Evolutionary conservation across 2,329 filamentous ascomycete genomes (phyloP).

Genomic region (Ophiocordyceps sinensis): DNA sequence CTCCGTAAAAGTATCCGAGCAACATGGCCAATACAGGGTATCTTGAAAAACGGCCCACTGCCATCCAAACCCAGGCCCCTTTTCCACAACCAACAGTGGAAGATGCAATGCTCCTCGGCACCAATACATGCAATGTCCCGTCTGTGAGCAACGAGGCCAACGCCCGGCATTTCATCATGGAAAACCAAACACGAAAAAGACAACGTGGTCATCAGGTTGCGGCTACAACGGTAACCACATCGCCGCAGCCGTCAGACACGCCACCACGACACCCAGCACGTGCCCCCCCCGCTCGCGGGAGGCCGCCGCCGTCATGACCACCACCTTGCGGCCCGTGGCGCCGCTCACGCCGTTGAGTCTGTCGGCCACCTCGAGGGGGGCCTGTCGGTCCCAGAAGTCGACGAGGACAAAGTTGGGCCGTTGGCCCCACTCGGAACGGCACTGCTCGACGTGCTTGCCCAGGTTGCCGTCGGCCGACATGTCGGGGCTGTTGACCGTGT

Average conservation of each 20-base stretch:
- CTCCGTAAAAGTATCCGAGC: no score
- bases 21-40: no score
- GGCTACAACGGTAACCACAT: no score
- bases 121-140: no score
- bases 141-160: no score
- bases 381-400: constrained; percentile 65
- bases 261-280: neutral
- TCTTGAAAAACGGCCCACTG: no score
- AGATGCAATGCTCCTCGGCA: no score
- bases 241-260: neutral
- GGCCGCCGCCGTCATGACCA: neutral
- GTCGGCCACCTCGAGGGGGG: constrained; percentile 56
- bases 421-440: constrained; percentile 41
- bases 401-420: constrained; percentile 62
- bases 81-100: no score
- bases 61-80: no score
- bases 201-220: no score
- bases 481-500: constrained; percentile 49
- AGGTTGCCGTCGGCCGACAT: constrained; percentile 37
- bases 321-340: constrained; percentile 18
- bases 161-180: no score
- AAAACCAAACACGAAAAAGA: no score
- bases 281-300: neutral
- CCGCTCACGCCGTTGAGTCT: constrained; percentile 41
- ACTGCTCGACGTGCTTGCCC: constrained; percentile 38